Evolutionary conservation across 352 stramenopile species (phyloP).

Genomic region (Sclerospora graminicola): DNA sequence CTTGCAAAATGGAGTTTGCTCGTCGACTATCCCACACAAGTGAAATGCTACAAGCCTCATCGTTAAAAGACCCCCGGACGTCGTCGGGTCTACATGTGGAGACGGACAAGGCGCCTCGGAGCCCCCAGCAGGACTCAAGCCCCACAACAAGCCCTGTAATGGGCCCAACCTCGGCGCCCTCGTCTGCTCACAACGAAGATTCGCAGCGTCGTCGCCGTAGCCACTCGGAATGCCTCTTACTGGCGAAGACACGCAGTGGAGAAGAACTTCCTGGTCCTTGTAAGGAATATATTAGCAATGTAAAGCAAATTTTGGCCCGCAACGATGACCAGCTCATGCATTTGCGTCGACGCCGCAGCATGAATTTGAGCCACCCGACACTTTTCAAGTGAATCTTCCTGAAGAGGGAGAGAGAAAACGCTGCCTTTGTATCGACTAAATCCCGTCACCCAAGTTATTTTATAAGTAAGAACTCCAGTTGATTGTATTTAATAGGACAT

Average conservation of each 20-base stretch:
- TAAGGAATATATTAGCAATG: slow-evolving; percentile 77
- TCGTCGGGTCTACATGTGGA: slow-evolving; percentile 32
- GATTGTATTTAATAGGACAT: slow-evolving; percentile 31
- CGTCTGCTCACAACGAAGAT: slow-evolving; percentile 28
- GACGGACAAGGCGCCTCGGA: slow-evolving; percentile 24
- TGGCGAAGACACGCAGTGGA: slow-evolving; percentile 45
- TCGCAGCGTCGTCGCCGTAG: slow-evolving; percentile 45
- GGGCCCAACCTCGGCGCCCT: slow-evolving; percentile 14
- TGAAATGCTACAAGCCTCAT: slow-evolving; percentile 23
- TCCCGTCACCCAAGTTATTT: slow-evolving; percentile 18
- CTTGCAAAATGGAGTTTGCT: slow-evolving; percentile 25
- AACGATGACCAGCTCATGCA: slow-evolving; percentile 40
- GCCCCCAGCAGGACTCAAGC: slow-evolving; percentile 14
- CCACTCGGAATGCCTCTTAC: slow-evolving; percentile 73
- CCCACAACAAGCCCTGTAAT: slow-evolving; percentile 13
- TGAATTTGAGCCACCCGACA: slow-evolving; percentile 44
- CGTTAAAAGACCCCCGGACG: slow-evolving; percentile 16
- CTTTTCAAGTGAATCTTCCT: slow-evolving; percentile 26
- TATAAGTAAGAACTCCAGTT: slow-evolving; percentile 21
- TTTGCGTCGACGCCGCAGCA: slow-evolving; percentile 49
- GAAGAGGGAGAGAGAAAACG: background rate
- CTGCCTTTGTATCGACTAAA: slow-evolving; percentile 7
- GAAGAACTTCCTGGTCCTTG: slow-evolving; percentile 57
- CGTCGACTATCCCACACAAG: slow-evolving; percentile 25
- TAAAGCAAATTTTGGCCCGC: slow-evolving; percentile 77